Evolutionary conservation across 495 filamentous ascomycete species (phyloP).

Genomic region (Penicillium bialowiezense): DNA sequence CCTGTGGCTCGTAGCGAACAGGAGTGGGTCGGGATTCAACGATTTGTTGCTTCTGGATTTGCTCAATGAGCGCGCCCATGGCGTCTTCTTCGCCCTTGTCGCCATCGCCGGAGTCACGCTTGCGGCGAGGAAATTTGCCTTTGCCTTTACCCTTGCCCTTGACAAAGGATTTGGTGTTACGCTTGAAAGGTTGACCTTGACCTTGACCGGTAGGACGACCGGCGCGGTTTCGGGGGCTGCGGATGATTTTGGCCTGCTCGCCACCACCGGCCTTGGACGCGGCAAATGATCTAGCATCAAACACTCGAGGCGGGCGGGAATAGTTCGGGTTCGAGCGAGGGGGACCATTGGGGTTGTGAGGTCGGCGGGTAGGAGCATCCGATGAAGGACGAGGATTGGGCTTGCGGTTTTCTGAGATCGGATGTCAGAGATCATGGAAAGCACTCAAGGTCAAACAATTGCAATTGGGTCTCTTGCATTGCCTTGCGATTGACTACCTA

Average conservation of each 20-base stretch:
- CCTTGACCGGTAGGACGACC: constrained; percentile 15
- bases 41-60: constrained; percentile 30
- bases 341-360: constrained; percentile 20
- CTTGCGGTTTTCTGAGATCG: background rate
- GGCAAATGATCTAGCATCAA: constrained; percentile 44
- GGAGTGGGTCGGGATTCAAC: constrained; percentile 29
- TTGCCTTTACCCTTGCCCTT: background rate
- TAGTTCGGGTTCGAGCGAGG: constrained; percentile 17
- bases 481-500: constrained; percentile 19
- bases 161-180: constrained; percentile 16
- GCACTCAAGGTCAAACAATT: too few relatives aligned
- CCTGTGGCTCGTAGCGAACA: constrained; percentile 34
- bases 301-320: constrained; percentile 27
- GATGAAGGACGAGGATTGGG: background rate
- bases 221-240: constrained; percentile 26
- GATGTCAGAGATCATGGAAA: background rate
- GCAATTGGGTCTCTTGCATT: background rate
- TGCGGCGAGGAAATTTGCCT: constrained; percentile 7
- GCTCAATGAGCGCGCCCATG: constrained; percentile 26
- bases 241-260: constrained; percentile 34
- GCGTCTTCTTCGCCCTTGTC: constrained; percentile 24
- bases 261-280: constrained; percentile 25
- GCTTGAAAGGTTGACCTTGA: constrained; percentile 12
- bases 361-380: constrained; percentile 5
- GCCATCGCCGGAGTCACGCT: too few relatives aligned